Percentiles rank a stretch among this genome's conserved stretches.
These are phyloP conservation scores for Lophium mytilinum DNA, from an alignment of 495 filamentous ascomycete species.

Conservation along the genomic window DNA sequence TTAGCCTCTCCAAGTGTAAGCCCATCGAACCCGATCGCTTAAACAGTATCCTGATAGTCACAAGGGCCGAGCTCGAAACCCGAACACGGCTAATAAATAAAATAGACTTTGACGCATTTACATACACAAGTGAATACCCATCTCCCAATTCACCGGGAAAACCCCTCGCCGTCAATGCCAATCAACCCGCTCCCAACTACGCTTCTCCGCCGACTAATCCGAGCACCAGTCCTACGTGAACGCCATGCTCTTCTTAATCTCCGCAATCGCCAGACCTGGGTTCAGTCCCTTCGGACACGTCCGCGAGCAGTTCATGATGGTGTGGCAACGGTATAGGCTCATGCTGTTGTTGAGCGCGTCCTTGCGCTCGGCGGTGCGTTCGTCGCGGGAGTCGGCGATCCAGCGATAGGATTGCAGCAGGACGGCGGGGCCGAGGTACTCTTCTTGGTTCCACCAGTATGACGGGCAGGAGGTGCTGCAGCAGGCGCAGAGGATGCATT, in stretches of 20 bases:
- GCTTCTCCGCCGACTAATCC: background rate
- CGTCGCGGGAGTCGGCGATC: conserved; percentile 87
- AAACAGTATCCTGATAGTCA: too few relatives aligned
- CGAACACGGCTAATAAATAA: background rate
- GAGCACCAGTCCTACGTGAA: conserved; percentile 34
- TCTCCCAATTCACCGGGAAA: background rate
- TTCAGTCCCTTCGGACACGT: conserved; percentile 98
- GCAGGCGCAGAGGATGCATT: conserved; percentile 99
- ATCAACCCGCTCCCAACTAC: background rate
- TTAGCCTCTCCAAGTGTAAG: too few relatives aligned
- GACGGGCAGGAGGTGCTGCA: conserved; percentile 96
- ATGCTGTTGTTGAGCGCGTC: conserved; percentile 92
- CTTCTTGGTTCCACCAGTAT: conserved; percentile 99
- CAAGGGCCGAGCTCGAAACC: background rate
- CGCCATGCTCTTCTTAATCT: conserved; percentile 97
- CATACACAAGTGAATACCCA: background rate
- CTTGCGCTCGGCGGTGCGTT: conserved; percentile 79
- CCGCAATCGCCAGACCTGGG: conserved; percentile 85
- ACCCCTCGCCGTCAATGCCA: background rate
- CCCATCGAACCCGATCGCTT: too few relatives aligned
- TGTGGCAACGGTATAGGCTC: conserved; percentile 97
- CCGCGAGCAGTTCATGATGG: conserved; percentile 93
- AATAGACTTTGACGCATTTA: conserved; percentile 1
- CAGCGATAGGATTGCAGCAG: conserved; percentile 95
- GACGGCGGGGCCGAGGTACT: conserved; percentile 95